Conservation (phyloP, 306 rosid species). For the Datisca glomerata region DNA sequence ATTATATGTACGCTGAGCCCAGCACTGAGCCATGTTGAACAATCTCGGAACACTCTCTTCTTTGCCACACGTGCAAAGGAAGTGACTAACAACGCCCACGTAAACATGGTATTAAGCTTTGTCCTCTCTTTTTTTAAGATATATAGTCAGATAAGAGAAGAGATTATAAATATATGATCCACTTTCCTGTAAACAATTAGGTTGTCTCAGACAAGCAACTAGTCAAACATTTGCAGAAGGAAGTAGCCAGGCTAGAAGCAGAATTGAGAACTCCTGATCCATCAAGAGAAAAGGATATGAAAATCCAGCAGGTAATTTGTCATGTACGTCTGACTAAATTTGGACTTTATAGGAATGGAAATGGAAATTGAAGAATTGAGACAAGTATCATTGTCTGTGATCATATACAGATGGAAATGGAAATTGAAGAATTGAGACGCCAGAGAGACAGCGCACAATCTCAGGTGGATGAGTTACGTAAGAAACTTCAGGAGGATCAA, state of each 20-base stretch:
- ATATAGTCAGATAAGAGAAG: background rate
- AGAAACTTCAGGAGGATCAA: conserved; percentile 66
- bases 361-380: conserved; percentile 3
- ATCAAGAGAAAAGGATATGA: conserved; percentile 61
- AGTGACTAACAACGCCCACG: conserved; percentile 94
- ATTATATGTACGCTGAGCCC: conserved; percentile 96
- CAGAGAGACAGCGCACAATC: conserved; percentile 87
- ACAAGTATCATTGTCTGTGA: conserved; percentile 8
- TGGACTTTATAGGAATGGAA: background rate
- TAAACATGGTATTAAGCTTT: conserved; percentile 63
- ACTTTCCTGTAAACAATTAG: conserved; percentile 28
- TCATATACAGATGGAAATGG: conserved; percentile 80
- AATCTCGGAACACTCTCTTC: conserved; percentile 84
- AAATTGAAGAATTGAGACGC: conserved; percentile 79
- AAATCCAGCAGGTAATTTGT: conserved; percentile 80
- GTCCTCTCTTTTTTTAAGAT: background rate
- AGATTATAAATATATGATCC: conserved; percentile 2
- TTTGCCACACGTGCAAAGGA: conserved; percentile 98
- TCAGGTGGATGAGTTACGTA: conserved; percentile 72
- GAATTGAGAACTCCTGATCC: conserved; percentile 93
- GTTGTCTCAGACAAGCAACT: conserved; percentile 92
- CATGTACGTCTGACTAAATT: background rate
- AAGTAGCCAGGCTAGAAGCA: conserved; percentile 96
- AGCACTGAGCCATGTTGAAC: conserved; percentile 86
- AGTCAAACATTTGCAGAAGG: conserved; percentile 93